Base-by-base conservation (phyloP, 345 rosid species). In the Gossypium mustelinum region DNA sequence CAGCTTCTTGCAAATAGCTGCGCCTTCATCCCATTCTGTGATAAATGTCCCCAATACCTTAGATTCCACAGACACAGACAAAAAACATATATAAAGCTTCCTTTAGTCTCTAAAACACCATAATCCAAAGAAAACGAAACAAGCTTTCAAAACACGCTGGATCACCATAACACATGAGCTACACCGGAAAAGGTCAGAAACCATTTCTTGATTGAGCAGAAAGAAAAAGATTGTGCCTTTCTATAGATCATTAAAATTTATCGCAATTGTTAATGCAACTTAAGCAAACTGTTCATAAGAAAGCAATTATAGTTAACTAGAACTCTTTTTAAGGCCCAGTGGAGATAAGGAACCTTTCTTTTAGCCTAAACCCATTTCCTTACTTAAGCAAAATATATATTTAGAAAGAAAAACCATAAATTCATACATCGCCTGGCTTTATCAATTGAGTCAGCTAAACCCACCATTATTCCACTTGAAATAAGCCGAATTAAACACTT, bases 1-100 rank as follows among this genome's bases (percentile, higher is more conserved):
- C 83, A 94, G 76, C 71, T 88, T 81, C 68, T 85, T 78, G 76
- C 95, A 85, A 68, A 70, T 75, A n/a, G 54, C 69, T 82, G 48
- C 79, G n/a, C 98, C 97, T 80, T 84, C 94, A 56, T 85, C 89
- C 95, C 94, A 82, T 80, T 94, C 98, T 27, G 90, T 79, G 81
- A 94, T 88, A 85, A 92, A 92, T 34, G 97, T 92, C 79, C 97
- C 97, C 75, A 90, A 81, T 73, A 88, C 92, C 98, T 92, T 79
- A 29, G 56, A 1, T 77, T 55, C 79, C 80, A 83, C 57, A 71
- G 20, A 41, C 80, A 79, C 59, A 76, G 22, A 51, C 24, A 20
- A 51, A 50, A 58, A 55, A 54, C 68, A 66, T 9, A 14, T 17
- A 60, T 16, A 79, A 2, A 71, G 48, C 45, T 41, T 51, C 43